These are phyloP conservation scores for Arabidopsis hybrid DNA, from an alignment of 441 rosid species.

Conservation along the genomic window DNA sequence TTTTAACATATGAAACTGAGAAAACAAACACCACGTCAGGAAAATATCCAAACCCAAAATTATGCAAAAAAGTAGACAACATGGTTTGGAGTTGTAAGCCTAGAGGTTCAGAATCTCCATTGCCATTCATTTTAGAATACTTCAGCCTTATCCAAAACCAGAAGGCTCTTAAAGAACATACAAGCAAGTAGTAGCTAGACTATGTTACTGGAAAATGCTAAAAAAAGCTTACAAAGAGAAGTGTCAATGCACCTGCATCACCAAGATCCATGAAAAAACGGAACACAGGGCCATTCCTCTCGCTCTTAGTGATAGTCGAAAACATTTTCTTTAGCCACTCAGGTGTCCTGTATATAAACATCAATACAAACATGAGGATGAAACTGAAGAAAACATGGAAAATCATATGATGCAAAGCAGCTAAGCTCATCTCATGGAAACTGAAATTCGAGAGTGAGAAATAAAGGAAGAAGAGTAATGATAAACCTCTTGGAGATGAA, in stretches of 20 bases:
- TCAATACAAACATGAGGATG: constrained; percentile 18
- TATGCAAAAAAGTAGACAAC: background rate
- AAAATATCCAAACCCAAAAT: constrained; percentile 9
- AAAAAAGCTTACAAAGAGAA: constrained; percentile 39
- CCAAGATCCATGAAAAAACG: constrained; percentile 96
- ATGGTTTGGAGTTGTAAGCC: background rate
- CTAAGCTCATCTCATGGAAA: constrained; percentile 13
- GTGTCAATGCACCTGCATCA: constrained; percentile 73
- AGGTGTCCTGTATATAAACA: constrained; percentile 66
- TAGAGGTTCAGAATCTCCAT: background rate
- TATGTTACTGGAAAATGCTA: background rate
- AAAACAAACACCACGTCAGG: constrained; percentile 41
- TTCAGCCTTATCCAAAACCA: background rate
- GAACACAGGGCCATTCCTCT: constrained; percentile 90
- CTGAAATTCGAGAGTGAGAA: background rate
- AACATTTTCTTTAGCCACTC: constrained; percentile 94
- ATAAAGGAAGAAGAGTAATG: constrained; percentile 9
- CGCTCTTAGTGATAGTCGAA: constrained; percentile 76
- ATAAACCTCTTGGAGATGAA: constrained; percentile 78
- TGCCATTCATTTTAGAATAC: background rate
- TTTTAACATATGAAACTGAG: constrained; percentile 84
- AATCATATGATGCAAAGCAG: background rate
- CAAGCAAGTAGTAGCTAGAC: constrained; percentile 2
- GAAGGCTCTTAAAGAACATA: constrained; percentile 4
- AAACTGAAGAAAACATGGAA: background rate